Base-by-base conservation (phyloP, 257 asterid species). In the Thymus quinquecostatus region DNA sequence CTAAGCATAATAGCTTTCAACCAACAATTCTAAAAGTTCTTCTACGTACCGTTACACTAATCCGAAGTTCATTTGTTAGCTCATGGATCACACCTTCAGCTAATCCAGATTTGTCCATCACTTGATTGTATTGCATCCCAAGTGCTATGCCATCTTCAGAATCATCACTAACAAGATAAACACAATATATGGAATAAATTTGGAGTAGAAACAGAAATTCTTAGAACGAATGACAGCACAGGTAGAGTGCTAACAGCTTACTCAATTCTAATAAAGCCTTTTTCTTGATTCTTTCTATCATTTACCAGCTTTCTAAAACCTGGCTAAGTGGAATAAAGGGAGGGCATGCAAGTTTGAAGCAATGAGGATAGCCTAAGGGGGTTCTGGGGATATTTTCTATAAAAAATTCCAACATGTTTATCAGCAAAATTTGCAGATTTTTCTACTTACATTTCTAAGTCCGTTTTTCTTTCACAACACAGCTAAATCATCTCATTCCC, bases 21-120 rank as follows among this genome's bases (percentile, higher is more conserved):
- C 41, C 60, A 43, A 68, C 9, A 27, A 54, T 45, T 48, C 14
- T 54, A 55, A 12, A 72, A 57, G 77, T 38, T 48, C 67, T 70
- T 68, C 49, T 45, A 77, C 92, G 40, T 78, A 94, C 98, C 86
- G 82, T 77, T 66, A 82, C 81, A 75, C 73, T 83, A 72, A 81
- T 86, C 69, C 78, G 89, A 58, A 80, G 83, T 34, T 86, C 95
- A 59, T 69, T 83, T 59, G 81, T 80, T 44, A 91, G 76, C 88
- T 94, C 97, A 64, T 78, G 78, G 60, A 94, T 81, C 33, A 89
- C 88, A 70, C 86, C 85, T 71, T 91, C 96, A 61, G 82, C 95
- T 59, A 84, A 64, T 54, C 88, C 87, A 66, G 74, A 83, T 78
- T 75, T 85, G 72, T 80, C 85, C 98, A 87, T 93, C 81, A 87